Conservation (phyloP, 2,329 filamentous ascomycete genomes). For the Eutypella sp. region DNA sequence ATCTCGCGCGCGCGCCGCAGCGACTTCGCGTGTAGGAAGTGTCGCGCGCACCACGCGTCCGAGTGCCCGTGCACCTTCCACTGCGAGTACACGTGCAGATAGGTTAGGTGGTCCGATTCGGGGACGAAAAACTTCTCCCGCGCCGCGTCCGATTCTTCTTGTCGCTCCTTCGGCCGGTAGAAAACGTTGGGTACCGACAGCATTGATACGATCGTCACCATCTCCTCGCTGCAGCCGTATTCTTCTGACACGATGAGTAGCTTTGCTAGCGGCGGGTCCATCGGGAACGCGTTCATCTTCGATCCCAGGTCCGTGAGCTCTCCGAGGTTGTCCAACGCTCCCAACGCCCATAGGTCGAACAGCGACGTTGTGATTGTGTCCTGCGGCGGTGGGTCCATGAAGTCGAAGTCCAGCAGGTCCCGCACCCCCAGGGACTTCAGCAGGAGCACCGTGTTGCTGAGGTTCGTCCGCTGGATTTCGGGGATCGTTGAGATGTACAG, state of each 20-base stretch:
- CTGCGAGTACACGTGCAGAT: constrained; percentile 91
- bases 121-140: constrained; percentile 98
- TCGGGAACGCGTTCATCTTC: constrained; percentile 96
- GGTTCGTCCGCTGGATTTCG: constrained; percentile 93
- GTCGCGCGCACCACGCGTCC: constrained; percentile 86
- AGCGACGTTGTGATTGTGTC: constrained; percentile 96
- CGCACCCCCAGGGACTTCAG: constrained; percentile 93
- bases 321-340: constrained; percentile 88
- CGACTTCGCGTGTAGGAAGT: constrained; percentile 95
- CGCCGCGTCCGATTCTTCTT: constrained; percentile 92
- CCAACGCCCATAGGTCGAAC: constrained; percentile 95
- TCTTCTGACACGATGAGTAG: constrained; percentile 86
- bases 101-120: constrained; percentile 92
- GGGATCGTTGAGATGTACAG: constrained; percentile 96
- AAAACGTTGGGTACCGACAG: constrained; percentile 94
- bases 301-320: constrained; percentile 82
- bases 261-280: constrained; percentile 95
- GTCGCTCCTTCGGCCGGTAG: constrained; percentile 91
- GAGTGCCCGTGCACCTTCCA: constrained; percentile 89
- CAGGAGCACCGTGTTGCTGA: constrained; percentile 89
- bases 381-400: constrained; percentile 97
- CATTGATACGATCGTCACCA: constrained; percentile 98
- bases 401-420: constrained; percentile 93
- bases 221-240: constrained; percentile 93
- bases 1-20: constrained; percentile 90